These are phyloP conservation scores for Asterophora lycoperdoides DNA, from an alignment of 768 basidiomycete genomes.

Conservation along the genomic window DNA sequence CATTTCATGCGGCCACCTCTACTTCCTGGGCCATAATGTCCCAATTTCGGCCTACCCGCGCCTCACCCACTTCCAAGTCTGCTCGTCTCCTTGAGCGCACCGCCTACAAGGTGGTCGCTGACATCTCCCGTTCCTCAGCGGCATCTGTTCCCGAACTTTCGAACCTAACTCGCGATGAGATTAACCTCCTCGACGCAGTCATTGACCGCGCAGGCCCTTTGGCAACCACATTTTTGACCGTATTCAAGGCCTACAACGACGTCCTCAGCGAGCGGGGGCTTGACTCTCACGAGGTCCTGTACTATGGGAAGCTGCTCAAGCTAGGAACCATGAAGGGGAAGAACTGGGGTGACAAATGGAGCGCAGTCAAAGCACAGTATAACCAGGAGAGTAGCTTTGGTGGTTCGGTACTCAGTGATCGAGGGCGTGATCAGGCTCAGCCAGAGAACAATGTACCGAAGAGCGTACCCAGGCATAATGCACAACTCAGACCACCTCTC, in stretches of 20 bases:
- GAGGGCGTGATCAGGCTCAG: not conserved
- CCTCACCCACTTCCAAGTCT: constrained; percentile 43
- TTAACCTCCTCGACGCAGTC: constrained; percentile 72
- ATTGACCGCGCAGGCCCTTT: constrained; percentile 60
- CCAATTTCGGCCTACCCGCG: constrained; percentile 42
- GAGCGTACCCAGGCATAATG: constrained; percentile 3
- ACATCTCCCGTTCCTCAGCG: constrained; percentile 38
- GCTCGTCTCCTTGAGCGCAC: constrained; percentile 16
- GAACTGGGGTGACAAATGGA: constrained; percentile 84
- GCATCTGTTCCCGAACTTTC: constrained; percentile 48
- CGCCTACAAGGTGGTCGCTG: constrained; percentile 18
- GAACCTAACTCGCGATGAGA: constrained; percentile 49
- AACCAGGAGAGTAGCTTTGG: constrained; percentile 28
- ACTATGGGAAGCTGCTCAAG: constrained; percentile 80
- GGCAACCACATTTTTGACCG: constrained; percentile 71
- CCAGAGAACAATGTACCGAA: constrained; percentile 1
- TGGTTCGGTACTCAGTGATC: not conserved
- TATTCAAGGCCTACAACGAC: constrained; percentile 85
- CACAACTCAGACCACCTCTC: constrained; percentile 2
- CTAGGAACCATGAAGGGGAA: constrained; percentile 75
- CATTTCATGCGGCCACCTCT: not conserved
- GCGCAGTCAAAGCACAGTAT: constrained; percentile 56
- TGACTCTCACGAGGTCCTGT: constrained; percentile 76
- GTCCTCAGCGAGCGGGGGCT: constrained; percentile 69
- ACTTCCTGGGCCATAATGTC: constrained; percentile 28